Evolutionary conservation across 1,139 yeast species (phyloP).

Genomic region (Nadsonia starkeyi-henricii): DNA sequence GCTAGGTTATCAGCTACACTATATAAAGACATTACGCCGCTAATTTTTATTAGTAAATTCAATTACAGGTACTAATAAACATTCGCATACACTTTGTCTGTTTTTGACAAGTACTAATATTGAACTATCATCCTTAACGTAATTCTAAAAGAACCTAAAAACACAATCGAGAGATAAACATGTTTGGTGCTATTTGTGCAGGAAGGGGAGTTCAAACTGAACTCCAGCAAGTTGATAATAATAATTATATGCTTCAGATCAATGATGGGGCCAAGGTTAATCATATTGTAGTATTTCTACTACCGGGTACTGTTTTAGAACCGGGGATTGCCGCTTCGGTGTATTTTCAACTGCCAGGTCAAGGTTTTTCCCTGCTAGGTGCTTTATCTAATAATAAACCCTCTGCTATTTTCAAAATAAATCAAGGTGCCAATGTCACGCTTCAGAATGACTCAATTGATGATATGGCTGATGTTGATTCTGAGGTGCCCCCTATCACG

Average conservation of each 20-base stretch:
- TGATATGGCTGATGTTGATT: slow-evolving; percentile 24
- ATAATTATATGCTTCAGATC: slow-evolving; percentile 47
- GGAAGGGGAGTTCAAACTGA: slow-evolving; percentile 28
- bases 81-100: too few relatives aligned
- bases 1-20: too few relatives aligned
- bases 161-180: slow-evolving; percentile 11
- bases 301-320: slow-evolving; percentile 60
- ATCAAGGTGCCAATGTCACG: slow-evolving; percentile 27
- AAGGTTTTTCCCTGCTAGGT: slow-evolving; percentile 71
- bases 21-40: too few relatives aligned
- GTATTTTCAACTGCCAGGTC: slow-evolving; percentile 70
- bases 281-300: slow-evolving; percentile 59
- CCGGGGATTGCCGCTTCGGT: slow-evolving; percentile 66
- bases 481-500: slow-evolving; percentile 15
- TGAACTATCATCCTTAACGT: too few relatives aligned
- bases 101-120: too few relatives aligned
- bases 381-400: slow-evolving; percentile 58
- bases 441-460: slow-evolving; percentile 21
- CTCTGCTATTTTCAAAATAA: slow-evolving; percentile 79
- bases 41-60: too few relatives aligned
- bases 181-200: slow-evolving; percentile 35
- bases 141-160: too few relatives aligned
- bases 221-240: slow-evolving; percentile 43
- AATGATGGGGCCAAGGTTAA: slow-evolving; percentile 52
- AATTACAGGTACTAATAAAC: too few relatives aligned